These are phyloP conservation scores for Excoecaria agallocha DNA, from an alignment of 345 rosid species.

Conservation along the genomic window DNA sequence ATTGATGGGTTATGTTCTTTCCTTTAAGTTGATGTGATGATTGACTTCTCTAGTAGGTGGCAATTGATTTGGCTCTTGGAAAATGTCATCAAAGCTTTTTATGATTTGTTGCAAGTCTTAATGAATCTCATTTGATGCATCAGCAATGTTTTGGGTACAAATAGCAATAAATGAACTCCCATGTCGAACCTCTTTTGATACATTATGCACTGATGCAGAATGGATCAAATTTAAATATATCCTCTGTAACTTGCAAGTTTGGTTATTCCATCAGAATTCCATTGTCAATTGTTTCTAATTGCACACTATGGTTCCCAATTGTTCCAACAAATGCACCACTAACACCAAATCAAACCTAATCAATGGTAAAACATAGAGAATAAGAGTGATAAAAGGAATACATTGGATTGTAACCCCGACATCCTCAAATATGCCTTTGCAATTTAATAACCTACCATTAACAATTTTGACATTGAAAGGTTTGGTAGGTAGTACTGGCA, in stretches of 20 bases:
- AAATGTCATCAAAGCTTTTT: background rate
- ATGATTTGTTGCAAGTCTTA: background rate
- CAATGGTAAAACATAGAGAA: background rate
- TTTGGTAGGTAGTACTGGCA: fast-evolving
- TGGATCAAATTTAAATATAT: too few relatives aligned
- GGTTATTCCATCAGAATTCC: background rate
- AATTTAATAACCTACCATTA: background rate
- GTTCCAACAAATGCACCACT: background rate
- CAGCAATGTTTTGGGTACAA: too few relatives aligned
- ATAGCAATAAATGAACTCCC: too few relatives aligned
- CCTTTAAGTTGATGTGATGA: background rate
- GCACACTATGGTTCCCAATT: background rate
- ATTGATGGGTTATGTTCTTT: background rate
- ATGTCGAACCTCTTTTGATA: too few relatives aligned
- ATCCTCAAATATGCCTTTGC: background rate
- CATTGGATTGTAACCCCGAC: background rate
- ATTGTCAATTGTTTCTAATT: background rate
- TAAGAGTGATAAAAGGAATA: background rate
- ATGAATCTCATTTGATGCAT: too few relatives aligned
- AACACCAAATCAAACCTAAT: conserved; percentile 1
- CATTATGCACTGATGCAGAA: too few relatives aligned
- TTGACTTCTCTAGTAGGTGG: background rate
- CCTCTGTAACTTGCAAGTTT: too few relatives aligned
- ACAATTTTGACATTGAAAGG: background rate
- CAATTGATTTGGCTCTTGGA: background rate